phyloP scores from a whole-genome alignment of 768 basidiomycete species.

The Podaxis pistillaris region DNA sequence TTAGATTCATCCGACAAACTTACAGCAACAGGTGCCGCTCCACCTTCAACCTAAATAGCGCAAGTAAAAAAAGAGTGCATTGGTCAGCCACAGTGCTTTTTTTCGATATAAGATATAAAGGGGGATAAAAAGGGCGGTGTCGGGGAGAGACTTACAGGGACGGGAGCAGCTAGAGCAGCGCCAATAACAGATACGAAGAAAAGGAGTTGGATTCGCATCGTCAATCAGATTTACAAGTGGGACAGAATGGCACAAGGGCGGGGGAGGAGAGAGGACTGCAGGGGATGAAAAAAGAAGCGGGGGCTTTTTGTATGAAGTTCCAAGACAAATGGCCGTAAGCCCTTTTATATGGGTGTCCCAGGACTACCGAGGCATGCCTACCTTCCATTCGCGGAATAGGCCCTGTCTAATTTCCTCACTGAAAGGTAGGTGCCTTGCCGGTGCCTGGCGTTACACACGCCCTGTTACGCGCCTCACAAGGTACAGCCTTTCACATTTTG shows the following conservation, averaged over 20 bases:
- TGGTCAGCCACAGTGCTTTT: no score
- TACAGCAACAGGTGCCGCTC: neutral
- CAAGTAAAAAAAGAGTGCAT: neutral
- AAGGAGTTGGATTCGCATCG: conserved; percentile 10
- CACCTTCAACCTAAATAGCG: neutral
- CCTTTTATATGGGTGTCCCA: neutral
- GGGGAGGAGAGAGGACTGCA: neutral
- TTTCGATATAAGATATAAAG: no score
- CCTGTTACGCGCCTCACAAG: neutral
- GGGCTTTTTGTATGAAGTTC: neutral
- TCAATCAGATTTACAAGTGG: neutral
- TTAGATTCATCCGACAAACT: neutral
- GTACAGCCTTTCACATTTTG: neutral
- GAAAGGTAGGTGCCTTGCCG: conserved; percentile 10
- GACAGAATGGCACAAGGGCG: neutral
- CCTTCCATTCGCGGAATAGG: conserved; percentile 1
- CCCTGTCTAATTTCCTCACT: conserved; percentile 5
- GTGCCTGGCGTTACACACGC: conserved; percentile 9
- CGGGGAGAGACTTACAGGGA: conserved; percentile 9
- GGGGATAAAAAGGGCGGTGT: neutral
- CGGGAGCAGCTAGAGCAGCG: conserved; percentile 12
- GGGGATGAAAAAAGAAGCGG: neutral
- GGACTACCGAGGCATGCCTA: neutral
- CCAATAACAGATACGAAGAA: conserved; percentile 10
- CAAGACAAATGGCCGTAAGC: neutral